Evolutionary conservation across 1,284 basidiomycete genomes (phyloP), one percentile per base, ranked within the genome.

Genomic region (Wolfiporia cocos): DNA sequence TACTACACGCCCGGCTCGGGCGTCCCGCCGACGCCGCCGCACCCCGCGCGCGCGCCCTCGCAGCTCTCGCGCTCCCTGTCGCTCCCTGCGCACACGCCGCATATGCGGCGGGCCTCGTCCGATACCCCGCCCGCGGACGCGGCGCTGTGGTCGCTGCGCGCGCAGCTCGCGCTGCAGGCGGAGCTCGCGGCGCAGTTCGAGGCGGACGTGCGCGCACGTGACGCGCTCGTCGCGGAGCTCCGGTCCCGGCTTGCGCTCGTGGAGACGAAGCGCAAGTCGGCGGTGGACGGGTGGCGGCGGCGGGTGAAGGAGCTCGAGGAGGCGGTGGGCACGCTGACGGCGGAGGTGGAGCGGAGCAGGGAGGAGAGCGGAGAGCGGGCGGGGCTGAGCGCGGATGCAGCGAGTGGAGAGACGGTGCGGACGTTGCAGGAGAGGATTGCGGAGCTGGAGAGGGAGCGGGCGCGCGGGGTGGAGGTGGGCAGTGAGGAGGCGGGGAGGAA

Each of bases 301-400:
- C 84, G 82, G 50, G 80, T 86, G 4, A 67, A 66, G 32, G 82
- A 86, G 50, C 63, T 89, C 31, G 83, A 88, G 62, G 71, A 67
- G 49, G 68, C 75, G 44, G 78, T 79, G 45, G 66, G 76, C 11
- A 62, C 68, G 42, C 67, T 89, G 17, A 79, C 86, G 53, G 81
- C 83, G 31, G 79, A 85, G 52, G 76, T 83, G 14, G 84, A 87
- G 37, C 65, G 68, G 3, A 81, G 76, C 42, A 67, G 78, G 37
- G 76, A 78, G 55, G 80, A 81, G 52, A 81, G 74, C 53, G 63
- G 78, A 62, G 85, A 86, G 53, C 67, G 84, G 30, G n/a, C n/a
- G n/a, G n/a, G n/a, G n/a, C 86, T 81, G 47, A 60, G 86, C 30
- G 84, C 86, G 78, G 86, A 88, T 51, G 84, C 83, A 50, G 85